These are phyloP conservation scores for Marchantia polymorpha DNA, from an alignment of 225 moss, liverwort and hornwort species.

Conservation along the genomic window DNA sequence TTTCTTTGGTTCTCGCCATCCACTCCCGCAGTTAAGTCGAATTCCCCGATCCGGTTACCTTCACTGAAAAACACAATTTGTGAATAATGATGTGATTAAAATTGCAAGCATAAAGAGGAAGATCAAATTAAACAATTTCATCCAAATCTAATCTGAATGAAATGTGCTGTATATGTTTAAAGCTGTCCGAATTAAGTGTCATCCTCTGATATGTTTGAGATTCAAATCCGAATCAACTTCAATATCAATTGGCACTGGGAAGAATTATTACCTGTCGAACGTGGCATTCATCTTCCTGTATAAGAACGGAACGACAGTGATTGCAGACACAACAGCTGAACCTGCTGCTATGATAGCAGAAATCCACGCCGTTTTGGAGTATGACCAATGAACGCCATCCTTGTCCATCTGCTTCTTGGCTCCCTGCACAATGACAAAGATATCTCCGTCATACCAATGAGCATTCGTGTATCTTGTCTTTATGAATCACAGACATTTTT, in stretches of 20 bases:
- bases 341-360: constrained; percentile 18
- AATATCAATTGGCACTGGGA: not conserved
- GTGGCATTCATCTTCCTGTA: constrained; percentile 21
- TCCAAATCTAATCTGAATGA: too few species aligned
- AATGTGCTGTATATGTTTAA: too few species aligned
- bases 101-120: too few species aligned
- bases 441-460: not conserved
- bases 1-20: not conserved
- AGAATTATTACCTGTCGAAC: constrained; percentile 30
- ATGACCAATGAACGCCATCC: constrained; percentile 28
- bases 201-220: not conserved
- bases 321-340: constrained; percentile 6
- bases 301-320: constrained; percentile 23
- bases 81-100: too few species aligned
- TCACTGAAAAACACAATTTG: not conserved
- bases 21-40: not conserved
- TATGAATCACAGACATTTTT: too few species aligned
- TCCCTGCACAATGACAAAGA: constrained; percentile 14
- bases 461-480: too few species aligned
- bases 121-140: too few species aligned
- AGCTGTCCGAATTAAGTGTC: not conserved
- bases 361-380: constrained; percentile 30
- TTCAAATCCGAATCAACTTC: not conserved
- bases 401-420: constrained; percentile 30
- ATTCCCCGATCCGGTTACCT: constrained; percentile 13